Evolutionary conservation across 2,329 filamentous ascomycete species (phyloP), one percentile per base, ranked within the genome.

Genomic region (Aureobasidium sp.): DNA sequence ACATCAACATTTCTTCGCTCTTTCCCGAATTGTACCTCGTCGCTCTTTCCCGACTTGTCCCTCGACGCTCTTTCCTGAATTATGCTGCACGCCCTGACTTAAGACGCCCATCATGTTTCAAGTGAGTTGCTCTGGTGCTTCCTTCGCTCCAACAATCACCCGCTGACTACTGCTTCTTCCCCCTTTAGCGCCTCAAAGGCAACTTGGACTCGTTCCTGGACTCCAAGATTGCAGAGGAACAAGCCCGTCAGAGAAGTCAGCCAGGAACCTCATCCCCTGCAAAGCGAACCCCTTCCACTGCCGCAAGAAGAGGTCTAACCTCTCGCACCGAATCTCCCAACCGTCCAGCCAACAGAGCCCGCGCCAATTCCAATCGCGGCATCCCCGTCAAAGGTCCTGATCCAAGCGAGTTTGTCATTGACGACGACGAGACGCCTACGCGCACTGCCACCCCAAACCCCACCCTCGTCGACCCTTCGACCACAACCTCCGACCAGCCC

Each of bases 331-430:
- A 57, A 63, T 64, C 66, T 38, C 61, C 64, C 35, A 59, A 58
- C 51, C 63, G 68, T 7, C 34, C 65, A 10, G 56, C 58, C 2
- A 61, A 61, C 19, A 67, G 66, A 44, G 64, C 70, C 60, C 64
- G 54, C 34, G 57, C 54, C 52, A 62, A 58, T 49, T 61, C 59
- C 56, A 66, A 68, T 56, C 60, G 64, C 41, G 66, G 68, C 16
- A 61, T 70, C 10, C 68, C 72, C 3, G 81, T 84, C 27, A 77
- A 76, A 62, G 76, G 76, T 35, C 86, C 88, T 1, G 90, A 96
- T 68, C 90, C 91, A 24, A 83, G 87, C 30, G 86, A 95, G 55
- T 94, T 95, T 67, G 83, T 88, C 12, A 84, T 95, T 61, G 90
- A 91, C 54, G 90, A 95, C 57, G 84, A 87, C 64, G 88, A 90